Percentiles rank a stretch among this genome's conserved stretches.
phyloP scores from a whole-genome alignment of 2,329 filamentous ascomycete species.

The Calonectria hawksworthii region DNA sequence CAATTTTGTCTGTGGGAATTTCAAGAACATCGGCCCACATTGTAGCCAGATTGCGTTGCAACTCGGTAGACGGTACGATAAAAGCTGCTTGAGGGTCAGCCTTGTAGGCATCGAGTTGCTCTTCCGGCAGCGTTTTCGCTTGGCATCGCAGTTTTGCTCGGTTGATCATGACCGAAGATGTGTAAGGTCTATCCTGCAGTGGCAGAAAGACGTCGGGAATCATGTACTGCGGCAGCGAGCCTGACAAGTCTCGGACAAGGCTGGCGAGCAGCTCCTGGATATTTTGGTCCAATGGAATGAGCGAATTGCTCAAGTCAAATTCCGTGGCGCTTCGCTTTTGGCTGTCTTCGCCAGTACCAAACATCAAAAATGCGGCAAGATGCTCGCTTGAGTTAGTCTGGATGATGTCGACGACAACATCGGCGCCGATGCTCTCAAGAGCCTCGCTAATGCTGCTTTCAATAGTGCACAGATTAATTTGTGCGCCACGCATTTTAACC shows the following conservation, averaged over 20 bases:
- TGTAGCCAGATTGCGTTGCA: slow-evolving; percentile 35
- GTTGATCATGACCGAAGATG: not conserved
- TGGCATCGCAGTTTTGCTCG: not conserved
- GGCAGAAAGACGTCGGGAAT: slow-evolving; percentile 3
- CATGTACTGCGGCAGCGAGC: slow-evolving; percentile 1
- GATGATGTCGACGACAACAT: not conserved
- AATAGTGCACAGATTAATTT: not conserved
- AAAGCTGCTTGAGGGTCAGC: not conserved
- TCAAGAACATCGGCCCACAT: slow-evolving; percentile 48
- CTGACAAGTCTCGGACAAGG: not conserved
- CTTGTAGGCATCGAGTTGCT: not conserved
- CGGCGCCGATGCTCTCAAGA: not conserved
- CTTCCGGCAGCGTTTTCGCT: not conserved
- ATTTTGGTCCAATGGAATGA: not conserved
- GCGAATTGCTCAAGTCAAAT: not conserved
- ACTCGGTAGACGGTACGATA: not conserved
- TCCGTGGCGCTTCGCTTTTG: not conserved
- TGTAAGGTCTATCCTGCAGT: not conserved
- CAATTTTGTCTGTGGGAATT: slow-evolving; percentile 47
- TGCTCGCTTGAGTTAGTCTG: not conserved
- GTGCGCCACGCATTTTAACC: not conserved
- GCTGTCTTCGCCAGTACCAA: not conserved
- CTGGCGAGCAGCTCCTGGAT: not conserved
- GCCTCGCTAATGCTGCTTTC: not conserved
- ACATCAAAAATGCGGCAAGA: not conserved